Conservation (phyloP, 176 grass and related monocot species). For the Otatea glauca region DNA sequence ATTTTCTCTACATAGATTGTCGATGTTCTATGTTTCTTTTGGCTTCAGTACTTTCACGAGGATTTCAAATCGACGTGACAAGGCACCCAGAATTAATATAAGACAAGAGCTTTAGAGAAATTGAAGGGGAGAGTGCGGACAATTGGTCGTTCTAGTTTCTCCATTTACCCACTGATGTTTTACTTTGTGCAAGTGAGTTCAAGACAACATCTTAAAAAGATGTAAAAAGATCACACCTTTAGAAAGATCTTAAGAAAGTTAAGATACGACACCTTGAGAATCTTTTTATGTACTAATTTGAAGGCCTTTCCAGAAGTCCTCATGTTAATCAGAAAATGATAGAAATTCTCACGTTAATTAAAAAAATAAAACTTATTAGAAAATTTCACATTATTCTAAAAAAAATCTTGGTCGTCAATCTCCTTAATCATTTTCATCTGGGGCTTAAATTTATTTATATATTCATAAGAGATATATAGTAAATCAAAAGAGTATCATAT, state of each 20-base stretch:
- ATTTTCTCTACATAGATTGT: neutral
- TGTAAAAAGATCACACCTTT: constrained; percentile 18
- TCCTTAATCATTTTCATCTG: too few relatives aligned
- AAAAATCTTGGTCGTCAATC: too few relatives aligned
- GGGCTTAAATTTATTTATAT: too few relatives aligned
- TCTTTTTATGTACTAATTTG: too few relatives aligned
- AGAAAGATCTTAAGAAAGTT: neutral
- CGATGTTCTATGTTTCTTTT: neutral
- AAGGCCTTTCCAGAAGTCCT: too few relatives aligned
- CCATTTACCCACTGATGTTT: neutral
- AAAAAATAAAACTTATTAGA: too few relatives aligned
- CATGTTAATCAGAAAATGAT: too few relatives aligned
- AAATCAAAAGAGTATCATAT: too few relatives aligned
- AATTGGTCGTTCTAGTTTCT: neutral
- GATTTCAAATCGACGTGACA: constrained; percentile 11
- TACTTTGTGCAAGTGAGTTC: neutral
- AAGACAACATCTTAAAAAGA: neutral
- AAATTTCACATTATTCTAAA: too few relatives aligned
- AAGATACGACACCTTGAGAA: neutral
- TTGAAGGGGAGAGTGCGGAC: neutral
- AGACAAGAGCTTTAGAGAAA: neutral
- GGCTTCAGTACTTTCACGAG: neutral
- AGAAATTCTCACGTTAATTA: too few relatives aligned
- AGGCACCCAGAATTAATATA: neutral
- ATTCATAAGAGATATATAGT: too few relatives aligned